Conservation (phyloP, 1,139 yeast species). For the Blastobotrys persicus region DNA sequence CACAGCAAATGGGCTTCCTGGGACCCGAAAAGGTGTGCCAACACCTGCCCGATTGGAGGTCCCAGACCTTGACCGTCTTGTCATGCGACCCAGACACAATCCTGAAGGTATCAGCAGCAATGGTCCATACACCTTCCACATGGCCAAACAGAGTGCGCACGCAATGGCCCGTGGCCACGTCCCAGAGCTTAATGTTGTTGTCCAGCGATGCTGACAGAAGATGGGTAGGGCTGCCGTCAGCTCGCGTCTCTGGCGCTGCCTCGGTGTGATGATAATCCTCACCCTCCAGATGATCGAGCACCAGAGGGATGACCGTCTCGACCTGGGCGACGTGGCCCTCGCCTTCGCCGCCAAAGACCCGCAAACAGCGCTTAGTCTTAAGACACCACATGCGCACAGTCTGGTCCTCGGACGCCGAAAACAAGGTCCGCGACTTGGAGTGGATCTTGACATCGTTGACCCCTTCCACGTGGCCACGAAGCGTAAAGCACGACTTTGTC, state of each 20-base stretch:
- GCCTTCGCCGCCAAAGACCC: conserved; percentile 66
- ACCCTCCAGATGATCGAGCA: conserved; percentile 46
- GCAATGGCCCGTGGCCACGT: conserved; percentile 79
- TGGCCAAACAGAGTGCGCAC: conserved; percentile 94
- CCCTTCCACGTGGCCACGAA: conserved; percentile 91
- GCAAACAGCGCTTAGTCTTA: conserved; percentile 70
- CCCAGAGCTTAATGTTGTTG: conserved; percentile 93
- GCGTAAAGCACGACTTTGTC: conserved; percentile 84
- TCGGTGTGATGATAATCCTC: conserved; percentile 31
- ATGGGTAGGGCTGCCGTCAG: conserved; percentile 63
- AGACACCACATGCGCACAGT: conserved; percentile 96
- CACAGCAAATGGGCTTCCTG: conserved; percentile 76
- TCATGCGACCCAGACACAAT: conserved; percentile 95
- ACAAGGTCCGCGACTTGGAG: conserved; percentile 70
- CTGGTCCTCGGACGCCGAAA: conserved; percentile 87
- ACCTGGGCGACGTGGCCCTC: conserved; percentile 62
- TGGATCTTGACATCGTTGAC: conserved; percentile 89
- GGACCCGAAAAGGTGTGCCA: conserved; percentile 86
- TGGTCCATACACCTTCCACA: conserved; percentile 96
- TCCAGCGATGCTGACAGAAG: conserved; percentile 84
- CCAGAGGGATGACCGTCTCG: conserved; percentile 83
- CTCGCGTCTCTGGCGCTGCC: conserved; percentile 15
- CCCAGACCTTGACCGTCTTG: conserved; percentile 89
- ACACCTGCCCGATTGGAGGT: conserved; percentile 87
- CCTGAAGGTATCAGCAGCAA: conserved; percentile 91